Evolutionary conservation across 768 basidiomycete species (phyloP).

Genomic region (Termitomyces sp.): DNA sequence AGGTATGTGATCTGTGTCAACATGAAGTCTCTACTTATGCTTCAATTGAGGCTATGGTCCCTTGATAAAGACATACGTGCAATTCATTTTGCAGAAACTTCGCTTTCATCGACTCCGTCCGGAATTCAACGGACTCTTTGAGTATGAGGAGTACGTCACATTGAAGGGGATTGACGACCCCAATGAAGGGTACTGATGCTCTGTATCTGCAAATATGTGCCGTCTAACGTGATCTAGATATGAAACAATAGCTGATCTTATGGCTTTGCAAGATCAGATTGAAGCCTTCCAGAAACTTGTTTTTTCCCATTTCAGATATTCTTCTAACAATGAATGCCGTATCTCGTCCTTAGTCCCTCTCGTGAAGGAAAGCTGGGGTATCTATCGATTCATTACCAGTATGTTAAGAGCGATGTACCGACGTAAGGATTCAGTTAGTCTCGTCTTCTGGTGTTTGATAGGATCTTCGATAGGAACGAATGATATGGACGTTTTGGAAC

Average conservation of each 20-base stretch:
- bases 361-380: constrained; percentile 99
- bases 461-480: constrained; percentile 64
- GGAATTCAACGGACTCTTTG: constrained; percentile 98
- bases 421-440: constrained; percentile 42
- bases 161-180: constrained; percentile 98
- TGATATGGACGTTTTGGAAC: constrained; percentile 85
- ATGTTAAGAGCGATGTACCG: constrained; percentile 98
- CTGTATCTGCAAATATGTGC: constrained; percentile 1
- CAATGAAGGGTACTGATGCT: constrained; percentile 83
- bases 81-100: constrained; percentile 92
- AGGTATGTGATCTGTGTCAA: constrained; percentile 43
- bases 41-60: constrained; percentile 74
- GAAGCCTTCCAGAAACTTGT: constrained; percentile 98
- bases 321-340: constrained; percentile 94
- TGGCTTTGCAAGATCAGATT: constrained; percentile 97
- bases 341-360: constrained; percentile 95
- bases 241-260: constrained; percentile 96
- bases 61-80: constrained; percentile 93
- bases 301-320: constrained; percentile 90
- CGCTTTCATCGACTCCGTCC: constrained; percentile 93
- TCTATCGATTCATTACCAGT: constrained; percentile 97
- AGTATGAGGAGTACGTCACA: constrained; percentile 98
- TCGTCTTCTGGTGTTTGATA: neutral
- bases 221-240: constrained; percentile 53
- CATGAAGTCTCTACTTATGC: constrained; percentile 1